Conservation (phyloP, 2,329 filamentous ascomycete species). For the Neurospora crassa region DNA sequence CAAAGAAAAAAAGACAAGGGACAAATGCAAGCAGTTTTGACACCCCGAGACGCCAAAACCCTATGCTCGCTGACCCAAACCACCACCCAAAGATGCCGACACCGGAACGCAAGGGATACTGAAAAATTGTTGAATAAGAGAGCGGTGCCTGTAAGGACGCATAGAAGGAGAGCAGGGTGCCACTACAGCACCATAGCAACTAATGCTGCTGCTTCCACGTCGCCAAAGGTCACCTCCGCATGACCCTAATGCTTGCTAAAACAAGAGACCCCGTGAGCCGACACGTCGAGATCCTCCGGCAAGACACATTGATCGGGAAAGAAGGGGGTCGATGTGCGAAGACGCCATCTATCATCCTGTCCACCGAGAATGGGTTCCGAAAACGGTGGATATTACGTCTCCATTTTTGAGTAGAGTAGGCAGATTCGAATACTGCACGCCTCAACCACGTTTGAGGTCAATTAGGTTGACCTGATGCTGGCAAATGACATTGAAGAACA, state of each 20-base stretch:
- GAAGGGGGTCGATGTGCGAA: background rate
- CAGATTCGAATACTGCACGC: background rate
- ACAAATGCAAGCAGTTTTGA: background rate
- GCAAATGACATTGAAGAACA: background rate
- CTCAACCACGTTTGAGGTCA: background rate
- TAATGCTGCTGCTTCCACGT: background rate
- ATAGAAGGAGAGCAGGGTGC: background rate
- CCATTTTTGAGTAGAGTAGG: background rate
- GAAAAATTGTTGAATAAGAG: background rate
- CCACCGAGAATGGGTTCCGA: background rate
- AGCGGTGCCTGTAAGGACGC: background rate
- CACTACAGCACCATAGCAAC: background rate
- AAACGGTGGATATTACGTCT: background rate
- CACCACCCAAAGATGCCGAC: background rate
- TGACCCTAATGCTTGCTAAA: background rate
- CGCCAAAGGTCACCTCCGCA: background rate
- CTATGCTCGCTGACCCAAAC: background rate
- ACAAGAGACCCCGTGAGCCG: background rate
- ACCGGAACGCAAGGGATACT: background rate
- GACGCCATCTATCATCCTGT: background rate
- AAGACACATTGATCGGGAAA: background rate
- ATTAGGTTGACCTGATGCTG: background rate
- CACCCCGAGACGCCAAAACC: background rate
- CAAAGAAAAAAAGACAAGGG: background rate
- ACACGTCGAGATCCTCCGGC: background rate